Base-by-base conservation (phyloP, 2,329 filamentous ascomycete genomes). In the Cladosporium halotolerans region DNA sequence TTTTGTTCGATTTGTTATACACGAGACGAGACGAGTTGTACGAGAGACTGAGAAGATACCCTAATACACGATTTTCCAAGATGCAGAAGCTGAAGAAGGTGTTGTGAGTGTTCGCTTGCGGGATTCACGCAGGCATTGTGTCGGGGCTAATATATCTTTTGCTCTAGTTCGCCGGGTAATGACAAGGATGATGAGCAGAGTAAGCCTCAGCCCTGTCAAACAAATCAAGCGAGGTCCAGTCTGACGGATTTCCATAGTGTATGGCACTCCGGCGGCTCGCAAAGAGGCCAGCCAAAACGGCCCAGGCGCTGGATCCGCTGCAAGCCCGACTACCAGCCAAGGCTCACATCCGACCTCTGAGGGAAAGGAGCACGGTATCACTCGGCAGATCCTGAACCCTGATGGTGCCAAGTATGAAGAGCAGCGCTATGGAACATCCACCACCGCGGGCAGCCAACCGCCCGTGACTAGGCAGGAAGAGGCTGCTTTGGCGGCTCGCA, bases 21-120 rank as follows among this genome's bases (percentile, higher is more conserved):
- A 28, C 23, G 23, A 28, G 23, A 28, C 23, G 23, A 28, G 23
- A 7, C 7, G 16, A 18, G 16, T 18, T 18, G 16, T 28, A 28
- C 23, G 23, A 28, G 23, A 28, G 23, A 28, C 7, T 28, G 23
- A 28, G 23, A 28, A 28, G 23, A 28, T 28, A 28, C 23, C 23
- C 23, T 28, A 28, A 28, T 28, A 28, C 7, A 28, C 23, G 23
- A 5, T 28, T 28, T 28, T 4, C 14, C 13, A 51, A 36, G 14
- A 75, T 75, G 73, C 68, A 75, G 53, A 73, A 73, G 64, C 60
- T 76, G 52, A 75, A 74, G 68, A 68, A 66, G 59, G 63, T 74
- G 50, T 62, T 75, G 71, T 73, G 59, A 58, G 70, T 60, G 38
- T 36, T 9, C 13, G n/a, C 18, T 18, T 14, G 31, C 49, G 23